Evolutionary conservation across 371 early-diverging fungal species (phyloP).

Genomic region (Parasitella parasitica): DNA sequence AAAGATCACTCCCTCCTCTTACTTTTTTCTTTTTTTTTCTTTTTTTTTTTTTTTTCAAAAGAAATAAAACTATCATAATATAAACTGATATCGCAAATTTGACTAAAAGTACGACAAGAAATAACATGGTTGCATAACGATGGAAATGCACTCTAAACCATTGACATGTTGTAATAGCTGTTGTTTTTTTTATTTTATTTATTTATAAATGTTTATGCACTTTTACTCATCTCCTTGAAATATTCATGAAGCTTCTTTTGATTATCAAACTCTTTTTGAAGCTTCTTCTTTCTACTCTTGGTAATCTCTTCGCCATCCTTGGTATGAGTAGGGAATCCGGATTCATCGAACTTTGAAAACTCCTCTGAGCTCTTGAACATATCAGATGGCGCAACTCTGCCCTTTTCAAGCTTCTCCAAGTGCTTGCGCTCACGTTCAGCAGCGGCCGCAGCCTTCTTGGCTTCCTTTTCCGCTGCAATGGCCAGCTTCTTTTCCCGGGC

Average conservation of each 20-base stretch:
- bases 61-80: not conserved
- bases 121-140: too few species aligned
- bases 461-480: slow-evolving; percentile 65
- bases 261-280: slow-evolving; percentile 80
- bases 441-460: slow-evolving; percentile 65
- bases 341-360: slow-evolving; percentile 81
- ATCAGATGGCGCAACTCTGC: slow-evolving; percentile 71
- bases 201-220: not conserved
- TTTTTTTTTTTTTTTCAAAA: not conserved
- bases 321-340: slow-evolving; percentile 89
- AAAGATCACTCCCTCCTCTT: not conserved
- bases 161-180: not conserved
- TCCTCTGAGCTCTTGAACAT: slow-evolving; percentile 70
- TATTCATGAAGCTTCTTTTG: slow-evolving; percentile 91
- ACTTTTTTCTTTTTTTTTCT: not conserved
- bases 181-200: too few species aligned
- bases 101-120: not conserved
- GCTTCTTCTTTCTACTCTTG: slow-evolving; percentile 84
- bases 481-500: slow-evolving; percentile 63
- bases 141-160: too few species aligned
- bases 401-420: slow-evolving; percentile 74
- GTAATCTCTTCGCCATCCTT: slow-evolving; percentile 78
- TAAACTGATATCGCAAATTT: not conserved
- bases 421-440: slow-evolving; percentile 67
- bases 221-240: slow-evolving; percentile 25